Percentiles rank a stretch among this genome's conserved stretches.
These are phyloP conservation scores for Trichomonascus vanleenenianus DNA, from an alignment of 805 yeast genomes.

Conservation along the genomic window DNA sequence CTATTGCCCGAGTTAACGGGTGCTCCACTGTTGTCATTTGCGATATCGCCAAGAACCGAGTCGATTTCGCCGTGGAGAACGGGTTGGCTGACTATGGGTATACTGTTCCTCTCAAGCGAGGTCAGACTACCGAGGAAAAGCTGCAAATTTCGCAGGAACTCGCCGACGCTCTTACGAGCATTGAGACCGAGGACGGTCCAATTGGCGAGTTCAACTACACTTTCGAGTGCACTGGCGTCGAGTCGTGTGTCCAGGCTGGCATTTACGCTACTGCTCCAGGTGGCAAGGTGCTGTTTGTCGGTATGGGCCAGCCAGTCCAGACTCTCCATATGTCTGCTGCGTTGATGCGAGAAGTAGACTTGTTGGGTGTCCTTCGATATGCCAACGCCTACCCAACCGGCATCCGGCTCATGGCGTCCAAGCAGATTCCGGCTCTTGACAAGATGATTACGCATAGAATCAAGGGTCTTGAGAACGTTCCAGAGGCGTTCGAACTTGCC, in stretches of 20 bases:
- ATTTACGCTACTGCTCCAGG: constrained; percentile 54
- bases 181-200: constrained; percentile 42
- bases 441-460: constrained; percentile 67
- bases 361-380: constrained; percentile 59
- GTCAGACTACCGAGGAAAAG: constrained; percentile 40
- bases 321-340: constrained; percentile 32
- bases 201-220: constrained; percentile 48
- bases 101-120: constrained; percentile 42
- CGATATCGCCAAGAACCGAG: constrained; percentile 61
- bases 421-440: constrained; percentile 53
- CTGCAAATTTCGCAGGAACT: constrained; percentile 33
- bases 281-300: constrained; percentile 76
- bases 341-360: constrained; percentile 64
- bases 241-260: constrained; percentile 63
- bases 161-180: constrained; percentile 24
- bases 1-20: constrained; percentile 68
- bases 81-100: constrained; percentile 46
- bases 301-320: constrained; percentile 58
- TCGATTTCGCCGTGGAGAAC: constrained; percentile 57
- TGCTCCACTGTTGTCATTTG: constrained; percentile 61
- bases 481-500: constrained; percentile 26
- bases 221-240: constrained; percentile 82
- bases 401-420: constrained; percentile 55
- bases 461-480: constrained; percentile 29
- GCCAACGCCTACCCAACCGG: constrained; percentile 71